A percentile compares a stretch with the other conserved stretches of the same genome.
Conservation (phyloP, 1,284 basidiomycete genomes). For the Megacollybia platyphylla region DNA sequence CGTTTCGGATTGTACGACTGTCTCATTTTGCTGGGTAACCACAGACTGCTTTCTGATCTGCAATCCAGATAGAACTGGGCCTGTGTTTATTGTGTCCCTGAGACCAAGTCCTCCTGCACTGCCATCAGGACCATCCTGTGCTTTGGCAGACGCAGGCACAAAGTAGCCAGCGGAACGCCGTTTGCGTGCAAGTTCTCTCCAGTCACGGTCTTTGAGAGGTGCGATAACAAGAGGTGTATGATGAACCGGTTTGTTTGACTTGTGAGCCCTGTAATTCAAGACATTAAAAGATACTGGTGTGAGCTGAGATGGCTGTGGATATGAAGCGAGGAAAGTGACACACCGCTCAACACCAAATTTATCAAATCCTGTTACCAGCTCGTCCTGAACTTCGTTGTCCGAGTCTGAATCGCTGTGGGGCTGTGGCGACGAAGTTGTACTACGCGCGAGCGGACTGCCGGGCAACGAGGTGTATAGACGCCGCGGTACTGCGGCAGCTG, state of each 20-base stretch:
- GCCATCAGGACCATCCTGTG: slow-evolving; percentile 58
- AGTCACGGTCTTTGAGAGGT: slow-evolving; percentile 75
- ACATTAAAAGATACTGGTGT: slow-evolving; percentile 31
- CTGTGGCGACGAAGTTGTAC: slow-evolving; percentile 25
- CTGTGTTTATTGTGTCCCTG: slow-evolving; percentile 54
- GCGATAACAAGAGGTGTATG: slow-evolving; percentile 74
- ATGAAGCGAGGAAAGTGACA: slow-evolving; percentile 23
- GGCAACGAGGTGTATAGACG: slow-evolving; percentile 35
- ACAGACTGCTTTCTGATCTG: slow-evolving; percentile 29
- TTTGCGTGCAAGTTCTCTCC: slow-evolving; percentile 66
- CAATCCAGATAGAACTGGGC: slow-evolving; percentile 51
- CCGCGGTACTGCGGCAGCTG: slow-evolving; percentile 43
- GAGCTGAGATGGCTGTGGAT: slow-evolving; percentile 42
- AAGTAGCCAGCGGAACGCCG: slow-evolving; percentile 33
- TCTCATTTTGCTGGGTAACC: slow-evolving; percentile 11
- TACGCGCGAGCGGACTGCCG: slow-evolving; percentile 46
- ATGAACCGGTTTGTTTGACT: slow-evolving; percentile 31
- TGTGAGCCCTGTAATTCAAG: slow-evolving; percentile 13
- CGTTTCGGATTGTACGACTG: slow-evolving; percentile 18
- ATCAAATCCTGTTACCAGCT: slow-evolving; percentile 65
- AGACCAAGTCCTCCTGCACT: slow-evolving; percentile 72
- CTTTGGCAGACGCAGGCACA: slow-evolving; percentile 54
- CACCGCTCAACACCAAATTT: slow-evolving; percentile 65
- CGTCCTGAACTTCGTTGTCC: slow-evolving; percentile 38
- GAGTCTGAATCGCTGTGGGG: slow-evolving; percentile 31